A percentile compares a stretch with the other conserved stretches of the same genome.
phyloP scores from a whole-genome alignment of 2,329 filamentous ascomycete genomes.

The Leptoxyphium fumago region DNA sequence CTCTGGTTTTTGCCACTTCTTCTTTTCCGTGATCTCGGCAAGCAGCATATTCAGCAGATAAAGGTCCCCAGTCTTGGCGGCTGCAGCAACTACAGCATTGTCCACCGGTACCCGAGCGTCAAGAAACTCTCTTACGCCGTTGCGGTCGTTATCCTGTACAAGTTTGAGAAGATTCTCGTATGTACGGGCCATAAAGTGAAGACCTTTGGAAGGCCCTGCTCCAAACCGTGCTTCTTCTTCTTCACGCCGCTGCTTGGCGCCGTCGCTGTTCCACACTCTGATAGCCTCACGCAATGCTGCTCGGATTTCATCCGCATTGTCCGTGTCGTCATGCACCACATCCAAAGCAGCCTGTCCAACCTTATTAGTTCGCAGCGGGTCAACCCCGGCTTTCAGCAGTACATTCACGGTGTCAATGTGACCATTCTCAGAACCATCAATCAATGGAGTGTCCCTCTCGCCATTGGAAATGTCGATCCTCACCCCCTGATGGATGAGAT shows the following conservation, averaged over 20 bases:
- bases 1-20: conserved; percentile 53
- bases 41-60: conserved; percentile 63
- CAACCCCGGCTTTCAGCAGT: conserved; percentile 72
- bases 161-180: conserved; percentile 34
- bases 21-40: conserved; percentile 41
- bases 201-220: conserved; percentile 21
- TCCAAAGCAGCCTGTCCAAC: conserved; percentile 86
- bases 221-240: conserved; percentile 25
- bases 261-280: conserved; percentile 23
- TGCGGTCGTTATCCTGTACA: conserved; percentile 33
- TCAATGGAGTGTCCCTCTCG: conserved; percentile 73
- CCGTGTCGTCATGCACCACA: conserved; percentile 64
- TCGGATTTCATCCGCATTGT: conserved; percentile 58
- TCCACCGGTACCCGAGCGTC: conserved; percentile 38
- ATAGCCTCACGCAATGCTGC: conserved; percentile 32
- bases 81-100: conserved; percentile 75
- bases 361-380: conserved; percentile 82
- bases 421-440: conserved; percentile 93
- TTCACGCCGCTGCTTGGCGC: conserved; percentile 34
- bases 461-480: conserved; percentile 65
- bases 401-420: conserved; percentile 79
- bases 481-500: conserved; percentile 72
- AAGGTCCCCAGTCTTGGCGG: conserved; percentile 81
- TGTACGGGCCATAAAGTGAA: conserved; percentile 36
- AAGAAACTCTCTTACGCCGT: conserved; percentile 33